These are phyloP conservation scores for Podila epigama DNA, from an alignment of 192 early-diverging fungal genomes.

Conservation along the genomic window DNA sequence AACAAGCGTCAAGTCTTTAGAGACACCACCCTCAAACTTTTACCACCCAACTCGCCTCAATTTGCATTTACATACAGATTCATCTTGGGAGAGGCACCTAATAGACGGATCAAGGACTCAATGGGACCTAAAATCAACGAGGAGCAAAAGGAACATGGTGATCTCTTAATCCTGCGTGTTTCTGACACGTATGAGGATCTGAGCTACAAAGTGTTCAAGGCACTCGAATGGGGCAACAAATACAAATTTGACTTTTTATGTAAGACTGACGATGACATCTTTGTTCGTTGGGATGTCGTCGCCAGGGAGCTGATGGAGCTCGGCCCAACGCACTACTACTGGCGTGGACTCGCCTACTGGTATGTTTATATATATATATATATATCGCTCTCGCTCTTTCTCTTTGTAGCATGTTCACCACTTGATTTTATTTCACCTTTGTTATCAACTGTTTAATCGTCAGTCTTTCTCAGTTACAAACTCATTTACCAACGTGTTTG, in stretches of 20 bases:
- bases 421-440: too few species aligned
- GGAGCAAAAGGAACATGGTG: constrained; percentile 55
- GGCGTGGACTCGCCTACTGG: constrained; percentile 66
- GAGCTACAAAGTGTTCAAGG: constrained; percentile 64
- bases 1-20: constrained; percentile 55
- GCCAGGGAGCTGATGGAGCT: constrained; percentile 51
- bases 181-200: constrained; percentile 62
- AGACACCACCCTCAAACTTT: constrained; percentile 55
- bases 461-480: neutral
- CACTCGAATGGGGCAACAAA: constrained; percentile 61
- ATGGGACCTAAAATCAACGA: constrained; percentile 56
- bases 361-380: constrained; percentile 10
- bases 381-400: too few species aligned
- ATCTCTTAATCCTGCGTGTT: constrained; percentile 61
- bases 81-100: constrained; percentile 59
- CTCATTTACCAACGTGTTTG: neutral
- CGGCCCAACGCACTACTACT: constrained; percentile 59
- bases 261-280: constrained; percentile 70
- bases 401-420: too few species aligned
- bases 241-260: constrained; percentile 63
- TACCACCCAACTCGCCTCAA: constrained; percentile 49
- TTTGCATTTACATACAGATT: constrained; percentile 60
- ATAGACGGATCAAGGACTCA: constrained; percentile 32
- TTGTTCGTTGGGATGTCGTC: constrained; percentile 65
- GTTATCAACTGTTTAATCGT: neutral